A percentile compares a stretch with the other conserved stretches of the same genome.
Evolutionary conservation across 2,329 filamentous ascomycete genomes (phyloP).

Genomic region (Colletotrichum euphorbiae): DNA sequence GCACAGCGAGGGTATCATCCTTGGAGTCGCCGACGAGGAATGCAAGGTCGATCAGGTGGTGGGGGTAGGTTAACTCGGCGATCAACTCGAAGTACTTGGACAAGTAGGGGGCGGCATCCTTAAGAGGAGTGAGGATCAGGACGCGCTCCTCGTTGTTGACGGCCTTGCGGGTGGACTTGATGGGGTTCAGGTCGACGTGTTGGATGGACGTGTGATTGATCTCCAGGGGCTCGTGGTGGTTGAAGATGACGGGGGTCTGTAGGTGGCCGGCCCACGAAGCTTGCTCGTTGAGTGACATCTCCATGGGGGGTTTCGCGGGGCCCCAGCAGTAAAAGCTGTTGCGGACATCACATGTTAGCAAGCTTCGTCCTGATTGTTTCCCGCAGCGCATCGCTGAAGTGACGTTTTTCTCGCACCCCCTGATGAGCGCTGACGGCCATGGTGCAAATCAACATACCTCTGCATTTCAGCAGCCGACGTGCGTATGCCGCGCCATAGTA

Average conservation of each 20-base stretch:
- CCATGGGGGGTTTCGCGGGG: slow-evolving; percentile 93
- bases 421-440: slow-evolving; percentile 3
- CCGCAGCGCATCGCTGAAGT: slow-evolving; percentile 1
- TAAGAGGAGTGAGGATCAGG: slow-evolving; percentile 91
- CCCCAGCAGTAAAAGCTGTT: slow-evolving; percentile 96
- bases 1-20: slow-evolving; percentile 90
- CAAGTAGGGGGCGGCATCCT: slow-evolving; percentile 86
- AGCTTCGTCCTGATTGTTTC: not conserved
- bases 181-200: slow-evolving; percentile 84
- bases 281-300: slow-evolving; percentile 93
- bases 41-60: slow-evolving; percentile 92
- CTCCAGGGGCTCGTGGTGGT: slow-evolving; percentile 89
- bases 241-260: slow-evolving; percentile 94
- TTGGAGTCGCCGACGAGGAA: slow-evolving; percentile 93
- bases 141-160: slow-evolving; percentile 85
- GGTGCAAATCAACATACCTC: slow-evolving; percentile 69
- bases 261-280: slow-evolving; percentile 89
- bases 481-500: slow-evolving; percentile 90
- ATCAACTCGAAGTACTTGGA: slow-evolving; percentile 94
- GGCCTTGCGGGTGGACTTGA: slow-evolving; percentile 84
- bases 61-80: slow-evolving; percentile 90
- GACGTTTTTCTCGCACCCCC: not conserved
- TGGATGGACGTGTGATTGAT: slow-evolving; percentile 85
- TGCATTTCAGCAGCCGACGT: slow-evolving; percentile 88
- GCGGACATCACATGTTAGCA: slow-evolving; percentile 22